Base-by-base conservation (phyloP, 192 early-diverging fungal genomes). In the Gamsiella multidivaricata region DNA sequence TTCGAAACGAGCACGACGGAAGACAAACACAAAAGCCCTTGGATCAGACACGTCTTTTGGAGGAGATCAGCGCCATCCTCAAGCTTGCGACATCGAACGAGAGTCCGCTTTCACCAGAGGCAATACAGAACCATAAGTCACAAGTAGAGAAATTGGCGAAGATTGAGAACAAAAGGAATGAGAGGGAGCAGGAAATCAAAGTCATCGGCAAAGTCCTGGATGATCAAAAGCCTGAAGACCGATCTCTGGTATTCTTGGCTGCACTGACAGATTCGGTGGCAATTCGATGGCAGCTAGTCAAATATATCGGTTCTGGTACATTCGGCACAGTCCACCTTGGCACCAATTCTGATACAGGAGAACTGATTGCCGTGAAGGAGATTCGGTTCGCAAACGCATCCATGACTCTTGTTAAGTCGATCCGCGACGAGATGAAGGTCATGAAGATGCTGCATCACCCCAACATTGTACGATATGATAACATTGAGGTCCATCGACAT, bases 291-390 rank as follows among this genome's bases (percentile, higher is more conserved):
- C 92, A 95, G 61, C 89, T 92, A 57, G 94, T 91, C 18, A 88
- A 89, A 54, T 93, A 89, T 56, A 89, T 97, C 46, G 94, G 95
- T 5, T 88, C 93, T 17, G 95, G 95, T 42, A 90, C 93, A 0
- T 97, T 91, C 83, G 95, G 95, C 10, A 89, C 92, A 0, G 95
- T 96, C 22, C 94, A 94, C 70, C 82, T 91, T 53, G 95, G 90
- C 9, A 89, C 92, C 61, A 95, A 95, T 53, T 85, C 94, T 31
- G 92, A 93, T 67, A 88, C 92, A 2, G 90, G 91, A 36, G 93
- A 92, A 54, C 65, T 95, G 18, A 94, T 97, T 91, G 95, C 95
- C 0, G 95, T 95, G 66, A 97, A 97, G 73, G 95, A 95, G 65
- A 97, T 97, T 57, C 84, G 90, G 26, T 93, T 95, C 81, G 91